A percentile compares a stretch with the other conserved stretches of the same genome.
Conservation (phyloP, 257 asterid genomes). For the Cruciata laevipes region DNA sequence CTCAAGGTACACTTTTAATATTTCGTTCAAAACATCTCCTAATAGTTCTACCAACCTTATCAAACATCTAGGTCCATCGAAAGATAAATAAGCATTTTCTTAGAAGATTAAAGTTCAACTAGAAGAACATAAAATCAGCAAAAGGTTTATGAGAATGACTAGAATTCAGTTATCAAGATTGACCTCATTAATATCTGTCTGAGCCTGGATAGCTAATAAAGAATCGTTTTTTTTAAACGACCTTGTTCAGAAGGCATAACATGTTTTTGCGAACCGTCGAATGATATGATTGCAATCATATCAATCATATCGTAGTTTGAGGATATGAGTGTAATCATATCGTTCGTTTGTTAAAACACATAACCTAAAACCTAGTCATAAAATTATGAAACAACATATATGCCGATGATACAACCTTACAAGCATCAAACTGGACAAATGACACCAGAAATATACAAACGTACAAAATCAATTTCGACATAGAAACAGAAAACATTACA, state of each 20-base stretch:
- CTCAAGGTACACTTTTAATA: neutral
- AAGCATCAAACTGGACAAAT: too few relatives aligned
- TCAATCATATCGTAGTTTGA: too few relatives aligned
- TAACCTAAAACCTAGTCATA: too few relatives aligned
- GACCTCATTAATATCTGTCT: constrained; percentile 78
- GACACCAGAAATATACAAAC: too few relatives aligned
- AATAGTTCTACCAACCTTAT: neutral
- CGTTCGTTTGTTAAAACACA: too few relatives aligned
- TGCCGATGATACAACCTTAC: too few relatives aligned
- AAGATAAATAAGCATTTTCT: neutral
- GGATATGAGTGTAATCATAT: too few relatives aligned
- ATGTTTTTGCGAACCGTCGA: too few relatives aligned
- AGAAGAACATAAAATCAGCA: neutral
- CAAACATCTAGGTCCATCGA: neutral
- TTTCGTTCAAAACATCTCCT: neutral
- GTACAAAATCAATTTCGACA: too few relatives aligned
- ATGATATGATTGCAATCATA: too few relatives aligned
- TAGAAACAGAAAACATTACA: too few relatives aligned
- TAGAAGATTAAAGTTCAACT: neutral
- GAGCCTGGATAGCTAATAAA: constrained; percentile 78
- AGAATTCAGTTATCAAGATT: neutral
- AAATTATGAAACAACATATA: too few relatives aligned
- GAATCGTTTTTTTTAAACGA: constrained; percentile 88
- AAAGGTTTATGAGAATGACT: neutral
- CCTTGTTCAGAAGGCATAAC: constrained; percentile 90